phyloP scores from a whole-genome alignment of 2,329 filamentous ascomycete species.

The Diaporthe batatas region DNA sequence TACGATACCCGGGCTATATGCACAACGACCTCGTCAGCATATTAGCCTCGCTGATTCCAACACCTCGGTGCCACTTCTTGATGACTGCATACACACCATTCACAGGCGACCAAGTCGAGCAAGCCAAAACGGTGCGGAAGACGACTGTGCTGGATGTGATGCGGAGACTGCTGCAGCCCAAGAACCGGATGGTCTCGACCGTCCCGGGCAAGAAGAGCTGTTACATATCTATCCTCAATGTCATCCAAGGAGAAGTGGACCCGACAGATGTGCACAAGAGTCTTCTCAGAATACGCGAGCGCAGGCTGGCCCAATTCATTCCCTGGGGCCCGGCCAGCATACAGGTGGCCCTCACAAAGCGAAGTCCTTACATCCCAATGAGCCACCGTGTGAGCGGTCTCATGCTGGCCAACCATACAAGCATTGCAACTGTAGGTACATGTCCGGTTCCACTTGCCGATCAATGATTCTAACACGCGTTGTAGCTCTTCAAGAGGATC shows the following conservation, averaged over 20 bases:
- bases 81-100: slow-evolving; percentile 99
- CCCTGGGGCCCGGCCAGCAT: slow-evolving; percentile 99
- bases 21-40: slow-evolving; percentile 99
- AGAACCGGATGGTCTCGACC: slow-evolving; percentile 99
- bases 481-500: slow-evolving; percentile 89
- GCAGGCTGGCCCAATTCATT: slow-evolving; percentile 94
- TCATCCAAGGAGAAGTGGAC: slow-evolving; percentile 98
- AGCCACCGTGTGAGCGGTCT: slow-evolving; percentile 94
- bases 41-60: slow-evolving; percentile 94
- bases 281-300: slow-evolving; percentile 92
- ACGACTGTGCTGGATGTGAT: slow-evolving; percentile 98
- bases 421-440: slow-evolving; percentile 82
- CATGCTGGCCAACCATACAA: slow-evolving; percentile 98
- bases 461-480: slow-evolving; percentile 20
- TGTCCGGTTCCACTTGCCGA: not conserved
- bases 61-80: slow-evolving; percentile 95
- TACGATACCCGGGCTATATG: slow-evolving; percentile 99
- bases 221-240: slow-evolving; percentile 98
- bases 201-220: slow-evolving; percentile 96
- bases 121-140: slow-evolving; percentile 97
- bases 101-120: slow-evolving; percentile 94
- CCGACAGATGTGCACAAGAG: slow-evolving; percentile 99
- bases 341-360: slow-evolving; percentile 95
- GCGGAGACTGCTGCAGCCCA: slow-evolving; percentile 93
- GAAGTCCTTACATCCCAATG: slow-evolving; percentile 95